Base-by-base conservation (phyloP, 2,329 filamentous ascomycete genomes). In the Diaporthe helianthi region DNA sequence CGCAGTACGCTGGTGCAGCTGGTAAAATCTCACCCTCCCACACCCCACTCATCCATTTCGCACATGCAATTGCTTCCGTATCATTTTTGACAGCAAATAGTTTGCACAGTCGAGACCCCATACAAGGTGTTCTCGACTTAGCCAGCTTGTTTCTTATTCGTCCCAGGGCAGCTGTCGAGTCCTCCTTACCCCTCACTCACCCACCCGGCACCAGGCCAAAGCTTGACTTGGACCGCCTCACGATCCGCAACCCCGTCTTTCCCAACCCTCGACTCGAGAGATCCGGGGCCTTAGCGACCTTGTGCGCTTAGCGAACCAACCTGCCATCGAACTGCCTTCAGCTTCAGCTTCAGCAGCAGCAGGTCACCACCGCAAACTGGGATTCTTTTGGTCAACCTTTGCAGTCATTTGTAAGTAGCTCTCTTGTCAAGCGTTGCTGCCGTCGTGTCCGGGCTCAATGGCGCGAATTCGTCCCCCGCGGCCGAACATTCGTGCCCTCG, bases 151-250 rank as follows among this genome's bases (percentile, higher is more conserved):
- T 49, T 36, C 31, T 51, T 46, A 67, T 51, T 49, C 65, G 65
- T 58, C 46, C 41, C 41, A 55, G 52, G 33, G 29, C 58, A 63
- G 58, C 65, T 55, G 44, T 67, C 65, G 65, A 67, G 65, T 51
- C 65, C 44, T 63, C 36, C 49, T 67, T 67, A 67, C 65, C 65
- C 65, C 65, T 67, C 65, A 67, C 54, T 55, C 41, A 58, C 65
- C 65, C 47, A 63, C 58, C 58, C 58, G 29, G 65, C 52, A 67
- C 65, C 54, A 58, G 26, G 36, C 65, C 65, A 67, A 49, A 49
- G 38, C 46, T 67, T 49, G 65, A 36, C 52, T 26, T 55, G 64
- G 41, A 24, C 64, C 38, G 24, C 38, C 64, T 67, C 65, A 55
- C 65, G 54, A 67, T 53, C 54, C 65, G 65, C 53, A 58, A 31